Evolutionary conservation across 2,329 filamentous ascomycete species (phyloP), one percentile per base, ranked within the genome.

Genomic region (Stemphylium lycopersici): DNA sequence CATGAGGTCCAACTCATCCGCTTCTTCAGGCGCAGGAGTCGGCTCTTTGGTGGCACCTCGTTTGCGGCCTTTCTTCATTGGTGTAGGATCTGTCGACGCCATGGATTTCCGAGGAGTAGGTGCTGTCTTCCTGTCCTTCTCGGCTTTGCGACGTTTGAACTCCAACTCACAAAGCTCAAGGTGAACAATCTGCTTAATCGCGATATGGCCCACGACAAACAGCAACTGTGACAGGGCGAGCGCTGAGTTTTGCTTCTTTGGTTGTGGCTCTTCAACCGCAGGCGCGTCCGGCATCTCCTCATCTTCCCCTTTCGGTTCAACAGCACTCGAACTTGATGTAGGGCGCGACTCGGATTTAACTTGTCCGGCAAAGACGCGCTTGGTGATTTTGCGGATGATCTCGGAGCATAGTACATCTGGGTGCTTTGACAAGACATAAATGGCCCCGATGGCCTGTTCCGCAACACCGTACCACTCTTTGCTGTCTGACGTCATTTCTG

Each of bases 151-250:
- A 48, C 93, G 90, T 80, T 99, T 99, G 77, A 99, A 99, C 75
- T 99, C 95, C 44, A 95, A 86, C 72, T 99, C 95, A 73, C 93
- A 96, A n/a, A 98, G 83, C 68, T 99, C 95, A 10, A 99, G 84
- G 73, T 99, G 95, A 0, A 99, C 96, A 65, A 99, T 99, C 72
- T 99, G 96, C 78, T 99, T 99, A 72, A 99, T 95, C 12, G 95
- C 95, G 42, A 98, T 90, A 70, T 99, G 95, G 0, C 95, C 95
- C 26, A 98, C 93, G 32, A 96, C 89, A 72, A 98, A 98, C 0
- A 99, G 82, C 2, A 99, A 83, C 68, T 98, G 95, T 0, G 95
- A 96, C 2, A 99, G 81, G 0, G 86, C 87, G 41, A 92, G 83
- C 1, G 91, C 87, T 4, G 87, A 85, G 63, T 88, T 90, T 26